A percentile compares a stretch with the other conserved stretches of the same genome.
Conservation (phyloP, 2,329 filamentous ascomycete species). For the Trichophaea hybrida region DNA sequence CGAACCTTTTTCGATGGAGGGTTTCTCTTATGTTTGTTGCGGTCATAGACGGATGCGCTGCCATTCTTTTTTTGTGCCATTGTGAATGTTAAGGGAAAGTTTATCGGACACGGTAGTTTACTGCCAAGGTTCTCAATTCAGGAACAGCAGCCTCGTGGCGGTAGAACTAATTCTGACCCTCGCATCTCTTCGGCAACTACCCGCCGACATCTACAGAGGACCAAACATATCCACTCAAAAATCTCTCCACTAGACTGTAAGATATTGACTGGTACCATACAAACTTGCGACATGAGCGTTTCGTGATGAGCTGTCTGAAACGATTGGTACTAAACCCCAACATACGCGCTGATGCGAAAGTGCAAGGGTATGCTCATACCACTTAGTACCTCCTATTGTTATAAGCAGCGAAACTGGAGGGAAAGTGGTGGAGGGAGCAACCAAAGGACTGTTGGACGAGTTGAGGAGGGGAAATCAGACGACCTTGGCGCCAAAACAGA, state of each 20-base stretch:
- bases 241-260: not conserved
- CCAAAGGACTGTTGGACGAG: too few species aligned
- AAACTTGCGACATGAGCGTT: not conserved
- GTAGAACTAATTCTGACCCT: not conserved
- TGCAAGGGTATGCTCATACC: too few species aligned
- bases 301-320: constrained; percentile 3
- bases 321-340: not conserved
- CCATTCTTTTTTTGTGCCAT: too few species aligned
- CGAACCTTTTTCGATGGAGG: too few species aligned
- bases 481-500: too few species aligned
- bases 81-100: not conserved
- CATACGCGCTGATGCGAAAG: not conserved
- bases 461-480: too few species aligned
- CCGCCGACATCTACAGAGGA: too few species aligned
- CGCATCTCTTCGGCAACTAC: not conserved
- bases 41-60: too few species aligned
- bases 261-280: not conserved
- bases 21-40: too few species aligned
- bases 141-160: not conserved
- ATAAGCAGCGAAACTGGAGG: not conserved
- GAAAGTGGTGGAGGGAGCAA: not conserved
- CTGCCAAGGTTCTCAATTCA: not conserved
- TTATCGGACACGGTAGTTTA: not conserved
- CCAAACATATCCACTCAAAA: not conserved
- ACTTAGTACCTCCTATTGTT: too few species aligned